Evolutionary conservation across 2,329 filamentous ascomycete genomes (phyloP).

Genomic region (Neonectria faginata): DNA sequence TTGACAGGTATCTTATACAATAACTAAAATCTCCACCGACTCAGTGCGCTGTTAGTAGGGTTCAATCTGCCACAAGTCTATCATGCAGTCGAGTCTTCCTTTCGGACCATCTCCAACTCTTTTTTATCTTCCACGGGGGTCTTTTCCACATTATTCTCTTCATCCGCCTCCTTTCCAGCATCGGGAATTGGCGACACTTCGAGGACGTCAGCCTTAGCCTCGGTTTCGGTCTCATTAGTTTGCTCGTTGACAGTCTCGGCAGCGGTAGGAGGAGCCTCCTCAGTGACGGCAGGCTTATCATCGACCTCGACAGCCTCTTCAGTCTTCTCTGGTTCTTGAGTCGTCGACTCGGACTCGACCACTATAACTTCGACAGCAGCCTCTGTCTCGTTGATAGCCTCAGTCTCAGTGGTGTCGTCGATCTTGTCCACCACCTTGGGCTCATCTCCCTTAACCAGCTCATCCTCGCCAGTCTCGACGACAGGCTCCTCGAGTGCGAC

Average conservation of each 20-base stretch:
- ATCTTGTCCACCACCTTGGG: slow-evolving; percentile 12
- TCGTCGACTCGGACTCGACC: background rate
- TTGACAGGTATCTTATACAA: slow-evolving; percentile 49
- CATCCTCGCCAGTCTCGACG: slow-evolving; percentile 28
- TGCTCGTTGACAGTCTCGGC: slow-evolving; percentile 6
- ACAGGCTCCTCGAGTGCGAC: slow-evolving; percentile 19
- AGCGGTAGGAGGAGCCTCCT: background rate
- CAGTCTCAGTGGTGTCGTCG: slow-evolving; percentile 12
- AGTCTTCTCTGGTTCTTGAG: background rate
- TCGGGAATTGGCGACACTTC: slow-evolving; percentile 16
- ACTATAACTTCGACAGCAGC: background rate
- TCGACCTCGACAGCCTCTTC: slow-evolving; percentile 1
- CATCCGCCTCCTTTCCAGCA: slow-evolving; percentile 25
- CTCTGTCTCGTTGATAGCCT: slow-evolving; percentile 6
- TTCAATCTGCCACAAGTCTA: slow-evolving; percentile 35
- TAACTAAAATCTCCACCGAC: slow-evolving; percentile 38
- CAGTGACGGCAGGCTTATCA: background rate
- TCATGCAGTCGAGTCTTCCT: slow-evolving; percentile 30
- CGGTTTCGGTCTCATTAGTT: slow-evolving; percentile 15
- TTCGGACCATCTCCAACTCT: slow-evolving; percentile 21
- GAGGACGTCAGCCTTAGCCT: slow-evolving; percentile 24
- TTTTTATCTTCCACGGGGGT: slow-evolving; percentile 26
- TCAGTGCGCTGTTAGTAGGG: slow-evolving; percentile 31
- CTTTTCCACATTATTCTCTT: slow-evolving; percentile 20
- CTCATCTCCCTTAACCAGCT: slow-evolving; percentile 20